phyloP scores from a whole-genome alignment of 352 stramenopile species.

The Nothophytophthora sp. region DNA sequence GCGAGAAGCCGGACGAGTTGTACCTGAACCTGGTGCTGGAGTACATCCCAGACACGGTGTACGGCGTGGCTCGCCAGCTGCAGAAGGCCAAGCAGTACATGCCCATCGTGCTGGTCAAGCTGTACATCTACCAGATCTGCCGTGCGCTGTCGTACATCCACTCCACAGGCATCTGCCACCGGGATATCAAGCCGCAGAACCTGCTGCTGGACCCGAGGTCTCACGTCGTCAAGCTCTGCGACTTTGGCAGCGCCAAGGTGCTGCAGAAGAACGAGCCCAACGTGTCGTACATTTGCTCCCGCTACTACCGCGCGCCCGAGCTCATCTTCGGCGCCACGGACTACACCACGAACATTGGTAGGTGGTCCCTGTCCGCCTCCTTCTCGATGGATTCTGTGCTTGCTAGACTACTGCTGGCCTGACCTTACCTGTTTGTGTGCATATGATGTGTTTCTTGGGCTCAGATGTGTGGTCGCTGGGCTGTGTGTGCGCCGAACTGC shows the following conservation, averaged over 20 bases:
- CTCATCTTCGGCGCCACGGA: conserved; percentile 99
- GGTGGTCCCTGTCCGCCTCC: not conserved
- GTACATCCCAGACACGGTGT: conserved; percentile 99
- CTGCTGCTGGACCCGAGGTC: conserved; percentile 97
- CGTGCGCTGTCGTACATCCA: conserved; percentile 98
- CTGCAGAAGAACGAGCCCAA: conserved; percentile 98
- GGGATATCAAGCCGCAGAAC: conserved; percentile 99
- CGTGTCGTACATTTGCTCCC: conserved; percentile 99
- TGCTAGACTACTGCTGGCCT: not conserved
- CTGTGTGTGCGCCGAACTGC: conserved; percentile 98
- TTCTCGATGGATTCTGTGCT: not conserved
- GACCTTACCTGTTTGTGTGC: not conserved
- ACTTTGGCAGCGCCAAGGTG: conserved; percentile 97
- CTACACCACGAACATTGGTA: conserved; percentile 98
- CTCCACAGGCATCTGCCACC: conserved; percentile 97
- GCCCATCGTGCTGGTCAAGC: conserved; percentile 97
- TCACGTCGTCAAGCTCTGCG: conserved; percentile 99
- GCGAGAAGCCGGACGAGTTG: conserved; percentile 94
- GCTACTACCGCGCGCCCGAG: conserved; percentile 99
- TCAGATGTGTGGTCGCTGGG: conserved; percentile 97
- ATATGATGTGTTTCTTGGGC: conserved; percentile 48
- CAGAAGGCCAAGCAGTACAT: conserved; percentile 98
- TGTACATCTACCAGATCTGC: conserved; percentile 99
- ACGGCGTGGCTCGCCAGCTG: conserved; percentile 95
- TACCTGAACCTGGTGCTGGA: conserved; percentile 99